Percentiles rank a stretch among this genome's conserved stretches.
Conservation (phyloP, 306 rosid genomes). For the Vachellia pachyceras region DNA sequence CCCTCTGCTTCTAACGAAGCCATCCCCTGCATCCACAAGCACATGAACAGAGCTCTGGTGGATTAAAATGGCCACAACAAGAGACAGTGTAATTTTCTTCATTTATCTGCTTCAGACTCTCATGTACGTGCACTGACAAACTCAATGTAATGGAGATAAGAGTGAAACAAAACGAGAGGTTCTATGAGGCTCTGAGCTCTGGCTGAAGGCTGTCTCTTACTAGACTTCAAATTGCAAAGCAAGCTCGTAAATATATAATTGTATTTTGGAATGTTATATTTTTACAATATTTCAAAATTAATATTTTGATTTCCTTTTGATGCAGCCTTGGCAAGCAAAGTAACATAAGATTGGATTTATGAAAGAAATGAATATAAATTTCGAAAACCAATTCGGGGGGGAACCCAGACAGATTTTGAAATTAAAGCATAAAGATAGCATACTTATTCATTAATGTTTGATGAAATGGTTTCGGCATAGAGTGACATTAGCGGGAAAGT, state of each 20-base stretch:
- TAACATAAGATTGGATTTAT: neutral
- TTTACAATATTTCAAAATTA: neutral
- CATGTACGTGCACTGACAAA: slow-evolving; percentile 6
- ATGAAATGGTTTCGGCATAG: neutral
- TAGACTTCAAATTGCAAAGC: slow-evolving; percentile 1
- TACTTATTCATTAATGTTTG: neutral
- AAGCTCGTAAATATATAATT: neutral
- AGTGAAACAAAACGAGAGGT: slow-evolving; percentile 12
- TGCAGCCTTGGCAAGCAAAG: neutral
- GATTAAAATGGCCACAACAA: slow-evolving; percentile 54
- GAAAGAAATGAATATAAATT: neutral
- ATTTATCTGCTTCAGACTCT: slow-evolving; percentile 37
- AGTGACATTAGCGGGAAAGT: neutral
- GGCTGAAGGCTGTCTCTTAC: slow-evolving; percentile 42
- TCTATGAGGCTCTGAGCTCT: slow-evolving; percentile 16
- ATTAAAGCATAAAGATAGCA: neutral
- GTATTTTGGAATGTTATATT: neutral
- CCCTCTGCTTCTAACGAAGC: slow-evolving; percentile 76
- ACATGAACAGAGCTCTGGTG: slow-evolving; percentile 44
- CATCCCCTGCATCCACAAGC: slow-evolving; percentile 65
- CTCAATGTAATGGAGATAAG: slow-evolving; percentile 25
- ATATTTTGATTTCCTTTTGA: neutral
- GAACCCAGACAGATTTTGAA: neutral
- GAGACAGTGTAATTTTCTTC: slow-evolving; percentile 58
- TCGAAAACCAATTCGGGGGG: neutral